These are phyloP conservation scores for Clonostachys rhizophaga DNA, from an alignment of 2,329 filamentous ascomycete species.

Conservation along the genomic window DNA sequence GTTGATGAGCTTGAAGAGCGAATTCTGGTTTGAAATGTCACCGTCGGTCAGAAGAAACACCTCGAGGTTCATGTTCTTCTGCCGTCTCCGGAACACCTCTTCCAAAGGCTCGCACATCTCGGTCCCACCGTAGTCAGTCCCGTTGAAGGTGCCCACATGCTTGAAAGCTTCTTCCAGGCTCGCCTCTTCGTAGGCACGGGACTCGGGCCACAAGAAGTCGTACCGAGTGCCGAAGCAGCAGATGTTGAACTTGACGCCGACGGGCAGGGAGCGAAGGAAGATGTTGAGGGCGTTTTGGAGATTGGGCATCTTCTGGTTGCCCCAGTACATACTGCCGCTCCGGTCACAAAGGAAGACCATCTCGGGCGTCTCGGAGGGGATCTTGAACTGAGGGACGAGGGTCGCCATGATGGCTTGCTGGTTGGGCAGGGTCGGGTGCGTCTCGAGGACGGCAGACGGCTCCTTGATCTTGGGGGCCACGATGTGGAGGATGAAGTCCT, in stretches of 20 bases:
- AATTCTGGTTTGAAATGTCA: conserved; percentile 41
- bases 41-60: conserved; percentile 54
- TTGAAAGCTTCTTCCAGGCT: conserved; percentile 34
- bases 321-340: conserved; percentile 57
- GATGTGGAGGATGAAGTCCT: conserved; percentile 65
- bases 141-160: conserved; percentile 33
- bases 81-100: conserved; percentile 33
- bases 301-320: conserved; percentile 39
- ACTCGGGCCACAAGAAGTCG: conserved; percentile 41
- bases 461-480: conserved; percentile 52
- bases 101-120: conserved; percentile 42
- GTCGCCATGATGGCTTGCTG: conserved; percentile 68
- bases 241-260: conserved; percentile 65
- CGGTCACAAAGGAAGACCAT: conserved; percentile 71
- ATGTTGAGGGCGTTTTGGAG: conserved; percentile 52
- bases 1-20: conserved; percentile 39
- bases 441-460: conserved; percentile 62
- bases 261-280: conserved; percentile 61
- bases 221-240: conserved; percentile 56
- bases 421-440: conserved; percentile 53
- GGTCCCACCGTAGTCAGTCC: conserved; percentile 46
- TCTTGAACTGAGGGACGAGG: conserved; percentile 62
- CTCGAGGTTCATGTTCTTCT: conserved; percentile 41
- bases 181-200: conserved; percentile 36
- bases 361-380: conserved; percentile 51